phyloP scores from a whole-genome alignment of 164 flowering plant species.

The Chimonanthus praecox region DNA sequence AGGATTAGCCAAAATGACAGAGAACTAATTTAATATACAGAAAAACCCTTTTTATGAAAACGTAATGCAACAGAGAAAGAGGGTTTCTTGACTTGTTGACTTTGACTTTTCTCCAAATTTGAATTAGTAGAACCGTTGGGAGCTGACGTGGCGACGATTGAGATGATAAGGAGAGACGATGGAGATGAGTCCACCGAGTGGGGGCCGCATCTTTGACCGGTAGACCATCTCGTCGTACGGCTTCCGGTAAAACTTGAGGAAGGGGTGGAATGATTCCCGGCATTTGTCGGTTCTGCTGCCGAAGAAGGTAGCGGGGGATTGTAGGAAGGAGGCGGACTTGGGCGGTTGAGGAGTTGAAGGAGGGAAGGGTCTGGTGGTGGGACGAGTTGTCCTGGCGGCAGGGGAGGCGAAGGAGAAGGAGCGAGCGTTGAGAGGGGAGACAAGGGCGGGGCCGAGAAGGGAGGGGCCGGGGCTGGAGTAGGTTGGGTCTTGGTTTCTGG shows the following conservation, averaged over 20 bases:
- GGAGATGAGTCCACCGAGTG: slow-evolving; percentile 93
- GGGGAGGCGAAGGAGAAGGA: slow-evolving; percentile 94
- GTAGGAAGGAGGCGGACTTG: slow-evolving; percentile 49
- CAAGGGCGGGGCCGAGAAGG: slow-evolving; percentile 52
- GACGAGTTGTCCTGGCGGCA: slow-evolving; percentile 44
- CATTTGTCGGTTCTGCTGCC: slow-evolving; percentile 45
- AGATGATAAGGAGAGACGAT: slow-evolving; percentile 63
- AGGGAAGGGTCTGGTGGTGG: slow-evolving; percentile 36
- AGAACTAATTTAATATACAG: too few species aligned
- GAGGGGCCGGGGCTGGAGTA: slow-evolving; percentile 24
- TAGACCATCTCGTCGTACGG: slow-evolving; percentile 95
- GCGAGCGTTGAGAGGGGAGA: slow-evolving; percentile 86
- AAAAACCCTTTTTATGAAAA: too few species aligned
- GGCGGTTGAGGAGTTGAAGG: slow-evolving; percentile 38
- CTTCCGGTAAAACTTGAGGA: slow-evolving; percentile 62
- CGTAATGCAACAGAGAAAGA: too few species aligned
- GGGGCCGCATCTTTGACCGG: slow-evolving; percentile 95
- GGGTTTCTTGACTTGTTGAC: too few species aligned
- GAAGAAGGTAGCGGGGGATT: slow-evolving; percentile 82
- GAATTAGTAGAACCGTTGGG: slow-evolving; percentile 57
- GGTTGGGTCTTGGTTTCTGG: slow-evolving; percentile 42
- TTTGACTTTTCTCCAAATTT: too few species aligned
- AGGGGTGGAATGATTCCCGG: slow-evolving; percentile 62
- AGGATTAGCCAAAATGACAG: too few species aligned
- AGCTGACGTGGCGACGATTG: slow-evolving; percentile 68